Evolutionary conservation across 2,329 filamentous ascomycete genomes (phyloP).

Genomic region (Thelonectria olida): DNA sequence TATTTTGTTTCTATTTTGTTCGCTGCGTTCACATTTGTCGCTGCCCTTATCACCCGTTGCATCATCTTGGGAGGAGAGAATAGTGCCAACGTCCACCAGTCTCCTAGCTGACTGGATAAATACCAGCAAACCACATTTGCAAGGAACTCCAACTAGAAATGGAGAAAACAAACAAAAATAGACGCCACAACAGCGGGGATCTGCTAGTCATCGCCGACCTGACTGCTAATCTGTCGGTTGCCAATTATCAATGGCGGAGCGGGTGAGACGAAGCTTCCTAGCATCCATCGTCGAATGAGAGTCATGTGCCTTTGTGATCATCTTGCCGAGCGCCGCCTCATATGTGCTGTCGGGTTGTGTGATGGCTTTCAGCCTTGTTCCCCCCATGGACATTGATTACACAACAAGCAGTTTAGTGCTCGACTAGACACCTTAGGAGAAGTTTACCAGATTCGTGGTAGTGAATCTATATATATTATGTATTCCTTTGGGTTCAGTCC

Average conservation of each 20-base stretch:
- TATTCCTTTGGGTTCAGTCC: neutral
- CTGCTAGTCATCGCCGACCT: slow-evolving; percentile 17
- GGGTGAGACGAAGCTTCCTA: neutral
- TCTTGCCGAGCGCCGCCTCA: neutral
- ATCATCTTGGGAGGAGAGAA: no score
- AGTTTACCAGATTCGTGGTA: no score
- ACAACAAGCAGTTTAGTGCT: neutral
- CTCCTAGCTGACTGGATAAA: neutral
- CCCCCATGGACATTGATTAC: no score
- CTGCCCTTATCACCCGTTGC: no score
- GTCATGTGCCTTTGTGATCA: neutral
- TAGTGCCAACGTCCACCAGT: no score
- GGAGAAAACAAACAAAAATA: neutral
- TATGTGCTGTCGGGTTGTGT: no score
- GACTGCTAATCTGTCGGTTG: slow-evolving; percentile 14
- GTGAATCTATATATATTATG: neutral
- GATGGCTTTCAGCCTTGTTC: no score
- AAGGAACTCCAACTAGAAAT: neutral
- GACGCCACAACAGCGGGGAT: slow-evolving; percentile 15
- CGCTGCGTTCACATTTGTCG: no score
- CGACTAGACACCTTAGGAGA: neutral
- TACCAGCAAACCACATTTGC: neutral
- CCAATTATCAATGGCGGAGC: slow-evolving; percentile 17
- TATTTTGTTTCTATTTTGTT: no score
- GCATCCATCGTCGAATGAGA: neutral